A percentile compares a stretch with the other conserved stretches of the same genome.
These are phyloP conservation scores for Quercus phellos DNA, from an alignment of 331 rosid species.

Conservation along the genomic window DNA sequence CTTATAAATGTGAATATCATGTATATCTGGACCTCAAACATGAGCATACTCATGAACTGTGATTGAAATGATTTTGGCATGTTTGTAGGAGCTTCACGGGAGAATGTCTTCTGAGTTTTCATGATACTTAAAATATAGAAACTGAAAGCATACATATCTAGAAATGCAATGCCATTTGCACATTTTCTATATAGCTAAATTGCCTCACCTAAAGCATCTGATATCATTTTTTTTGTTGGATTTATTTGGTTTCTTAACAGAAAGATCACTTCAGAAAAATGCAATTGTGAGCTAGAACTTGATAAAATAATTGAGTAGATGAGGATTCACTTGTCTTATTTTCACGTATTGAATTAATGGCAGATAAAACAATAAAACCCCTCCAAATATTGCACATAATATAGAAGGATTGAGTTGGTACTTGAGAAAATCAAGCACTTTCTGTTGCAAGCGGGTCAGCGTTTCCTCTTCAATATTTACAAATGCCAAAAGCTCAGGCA, in stretches of 20 bases:
- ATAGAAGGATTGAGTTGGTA: constrained; percentile 27
- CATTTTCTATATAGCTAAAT: not conserved
- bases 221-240: not conserved
- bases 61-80: not conserved
- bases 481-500: constrained; percentile 88
- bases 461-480: constrained; percentile 94
- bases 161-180: not conserved
- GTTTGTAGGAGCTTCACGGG: not conserved
- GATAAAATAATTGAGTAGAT: not conserved
- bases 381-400: constrained; percentile 6
- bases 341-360: not conserved
- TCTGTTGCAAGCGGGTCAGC: constrained; percentile 62
- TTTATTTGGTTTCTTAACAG: not conserved
- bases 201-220: not conserved
- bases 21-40: not conserved
- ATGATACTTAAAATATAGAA: not conserved
- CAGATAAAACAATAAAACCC: not conserved
- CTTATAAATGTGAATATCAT: not conserved
- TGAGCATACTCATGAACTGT: not conserved
- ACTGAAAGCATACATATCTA: not conserved
- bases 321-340: not conserved
- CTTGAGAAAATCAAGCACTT: constrained; percentile 69
- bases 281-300: constrained; percentile 2
- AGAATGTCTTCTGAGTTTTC: not conserved
- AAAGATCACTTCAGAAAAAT: not conserved